A percentile compares a stretch with the other conserved stretches of the same genome.
Conservation (phyloP, 1,139 yeast genomes). For the Magnusiomyces clavatus region DNA sequence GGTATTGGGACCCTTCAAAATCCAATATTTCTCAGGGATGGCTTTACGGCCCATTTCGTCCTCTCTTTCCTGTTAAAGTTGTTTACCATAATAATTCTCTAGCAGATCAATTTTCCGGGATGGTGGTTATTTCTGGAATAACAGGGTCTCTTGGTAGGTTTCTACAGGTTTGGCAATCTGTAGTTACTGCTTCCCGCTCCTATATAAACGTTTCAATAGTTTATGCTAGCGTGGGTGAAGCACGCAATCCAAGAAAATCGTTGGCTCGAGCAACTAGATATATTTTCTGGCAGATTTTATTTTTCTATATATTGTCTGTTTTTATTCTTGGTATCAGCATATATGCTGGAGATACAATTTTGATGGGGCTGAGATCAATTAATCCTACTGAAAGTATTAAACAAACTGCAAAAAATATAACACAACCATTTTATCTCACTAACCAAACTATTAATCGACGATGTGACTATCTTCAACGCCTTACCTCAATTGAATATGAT, state of each 20-base stretch:
- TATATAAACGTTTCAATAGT: constrained; percentile 79
- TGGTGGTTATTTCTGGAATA: constrained; percentile 36
- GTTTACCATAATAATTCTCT: constrained; percentile 31
- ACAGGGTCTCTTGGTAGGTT: constrained; percentile 60
- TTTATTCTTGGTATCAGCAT: constrained; percentile 64
- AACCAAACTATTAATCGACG: constrained; percentile 3
- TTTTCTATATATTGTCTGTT: constrained; percentile 63
- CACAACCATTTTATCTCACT: not conserved
- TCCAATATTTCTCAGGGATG: constrained; percentile 44
- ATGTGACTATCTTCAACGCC: no score
- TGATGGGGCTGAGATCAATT: constrained; percentile 7
- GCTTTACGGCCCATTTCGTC: constrained; percentile 67
- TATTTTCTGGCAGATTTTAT: constrained; percentile 62
- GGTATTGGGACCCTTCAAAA: constrained; percentile 51
- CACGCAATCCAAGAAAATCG: constrained; percentile 70
- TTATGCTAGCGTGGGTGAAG: constrained; percentile 80
- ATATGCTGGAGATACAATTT: constrained; percentile 67
- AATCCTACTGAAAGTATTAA: not conserved
- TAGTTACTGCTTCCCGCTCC: constrained; percentile 60
- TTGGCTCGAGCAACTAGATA: constrained; percentile 71
- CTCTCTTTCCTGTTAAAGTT: constrained; percentile 43
- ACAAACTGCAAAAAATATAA: not conserved
- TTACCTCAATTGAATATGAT: not conserved
- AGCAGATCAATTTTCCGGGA: constrained; percentile 35
- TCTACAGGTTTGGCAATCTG: constrained; percentile 55